Percentiles rank a stretch among this genome's conserved stretches.
phyloP scores from a whole-genome alignment of 1,284 basidiomycete genomes.

The Pholiota adiposa region DNA sequence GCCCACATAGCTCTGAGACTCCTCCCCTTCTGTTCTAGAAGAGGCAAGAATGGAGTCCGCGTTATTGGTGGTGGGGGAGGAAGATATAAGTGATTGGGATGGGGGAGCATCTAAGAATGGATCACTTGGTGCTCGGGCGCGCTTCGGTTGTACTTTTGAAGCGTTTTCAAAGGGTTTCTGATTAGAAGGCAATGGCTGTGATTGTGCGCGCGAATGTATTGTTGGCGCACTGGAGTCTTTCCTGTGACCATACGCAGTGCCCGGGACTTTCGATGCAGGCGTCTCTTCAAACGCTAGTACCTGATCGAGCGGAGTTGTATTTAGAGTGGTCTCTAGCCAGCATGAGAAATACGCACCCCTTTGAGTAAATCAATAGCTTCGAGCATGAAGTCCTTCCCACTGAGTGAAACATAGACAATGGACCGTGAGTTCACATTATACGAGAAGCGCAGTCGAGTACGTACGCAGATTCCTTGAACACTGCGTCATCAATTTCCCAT shows the following conservation, averaged over 20 bases:
- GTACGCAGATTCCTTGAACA: conserved; percentile 84
- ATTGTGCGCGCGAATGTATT: conserved; percentile 54
- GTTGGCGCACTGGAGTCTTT: conserved; percentile 42
- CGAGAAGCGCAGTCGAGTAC: conserved; percentile 33
- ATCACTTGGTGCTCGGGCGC: conserved; percentile 75
- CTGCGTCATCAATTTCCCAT: conserved; percentile 85
- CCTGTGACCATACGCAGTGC: conserved; percentile 35
- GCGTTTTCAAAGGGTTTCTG: conserved; percentile 37
- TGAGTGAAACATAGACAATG: conserved; percentile 32
- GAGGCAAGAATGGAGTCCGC: conserved; percentile 35
- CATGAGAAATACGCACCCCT: conserved; percentile 59
- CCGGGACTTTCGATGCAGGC: conserved; percentile 46
- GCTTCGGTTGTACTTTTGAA: conserved; percentile 55
- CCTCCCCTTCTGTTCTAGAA: conserved; percentile 40
- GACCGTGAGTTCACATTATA: conserved; percentile 10
- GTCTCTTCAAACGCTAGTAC: conserved; percentile 71
- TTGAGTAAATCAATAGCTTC: conserved; percentile 82
- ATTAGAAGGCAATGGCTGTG: conserved; percentile 53
- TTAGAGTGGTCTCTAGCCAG: conserved; percentile 18
- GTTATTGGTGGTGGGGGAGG: conserved; percentile 58
- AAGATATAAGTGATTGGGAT: conserved; percentile 52
- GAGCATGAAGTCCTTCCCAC: conserved; percentile 84
- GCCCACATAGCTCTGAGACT: conserved; percentile 40
- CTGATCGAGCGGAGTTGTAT: conserved; percentile 34
- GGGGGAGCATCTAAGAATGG: conserved; percentile 77